Evolutionary conservation across 1,284 basidiomycete genomes (phyloP), one percentile per base, ranked within the genome.

Genomic region (Moesziomyces antarcticus): DNA sequence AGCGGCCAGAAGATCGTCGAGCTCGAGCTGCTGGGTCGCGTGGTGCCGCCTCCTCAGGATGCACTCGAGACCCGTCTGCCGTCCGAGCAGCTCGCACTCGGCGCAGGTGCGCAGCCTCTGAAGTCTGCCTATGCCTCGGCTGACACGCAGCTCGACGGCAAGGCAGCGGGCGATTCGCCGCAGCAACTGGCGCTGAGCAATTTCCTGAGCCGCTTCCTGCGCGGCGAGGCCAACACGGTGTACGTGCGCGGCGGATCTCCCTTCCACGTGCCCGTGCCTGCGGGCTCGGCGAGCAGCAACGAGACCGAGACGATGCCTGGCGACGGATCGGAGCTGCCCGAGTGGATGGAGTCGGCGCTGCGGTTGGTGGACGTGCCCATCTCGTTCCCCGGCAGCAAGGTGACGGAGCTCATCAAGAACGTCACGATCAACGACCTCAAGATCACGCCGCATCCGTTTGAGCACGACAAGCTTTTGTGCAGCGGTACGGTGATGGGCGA

Each of bases 371-470:
- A 78, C 27, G 21, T 81, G 13, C 78, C 79, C 33, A 78, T 80
- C 61, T 68, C 65, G n/a, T 81, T 81, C 65, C 79, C 79, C 2
- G 79, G 79, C 1, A 70, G 69, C 30, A 72, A 76, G 35, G 78
- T 79, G 37, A 81, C 79, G 13, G 79, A 81, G 44, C 67, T 81
- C 21, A 78, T 81, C 69, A 74, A 75, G 60, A 78, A 81, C 45
- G 78, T 81, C n/a, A 78, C 78, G 30, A 81, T 81, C 50, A 48
- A 69, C 41, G 76, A 81, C 40, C 65, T 81, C 56, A 76, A 78
- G 61, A 80, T 81, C 55, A 66, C 76, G 21, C 73, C 79, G 20
- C 79, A 81, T 55, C 78, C 78, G 21, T 80, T 78, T 33, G 76
- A 75, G 49, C 43, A 73, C 27, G 79, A 81, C 49, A 78, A 78